These are phyloP conservation scores for Carex pumila DNA, from an alignment of 176 grass and related monocot genomes.

Conservation along the genomic window DNA sequence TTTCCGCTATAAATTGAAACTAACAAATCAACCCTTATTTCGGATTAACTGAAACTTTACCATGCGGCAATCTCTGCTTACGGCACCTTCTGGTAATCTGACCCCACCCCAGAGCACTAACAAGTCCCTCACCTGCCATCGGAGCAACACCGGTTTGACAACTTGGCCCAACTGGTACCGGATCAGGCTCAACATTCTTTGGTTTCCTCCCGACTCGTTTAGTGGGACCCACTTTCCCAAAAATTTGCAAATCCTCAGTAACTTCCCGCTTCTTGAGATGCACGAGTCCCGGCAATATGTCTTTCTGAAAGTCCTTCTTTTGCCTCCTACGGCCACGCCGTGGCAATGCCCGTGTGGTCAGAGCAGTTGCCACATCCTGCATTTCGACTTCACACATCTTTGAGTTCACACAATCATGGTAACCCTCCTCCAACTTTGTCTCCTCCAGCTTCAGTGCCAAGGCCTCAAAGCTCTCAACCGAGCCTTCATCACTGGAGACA, in stretches of 20 bases:
- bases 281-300: slow-evolving; percentile 38
- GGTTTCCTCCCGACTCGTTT: slow-evolving; percentile 30
- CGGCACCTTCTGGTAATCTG: slow-evolving; percentile 65
- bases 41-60: slow-evolving; percentile 31
- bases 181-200: slow-evolving; percentile 24
- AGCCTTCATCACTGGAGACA: slow-evolving; percentile 21
- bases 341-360: slow-evolving; percentile 24
- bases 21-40: slow-evolving; percentile 8
- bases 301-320: slow-evolving; percentile 48
- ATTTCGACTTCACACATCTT: slow-evolving; percentile 11
- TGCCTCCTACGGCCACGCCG: slow-evolving; percentile 36
- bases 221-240: slow-evolving; percentile 27
- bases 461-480: slow-evolving; percentile 44
- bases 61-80: slow-evolving; percentile 37
- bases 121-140: slow-evolving; percentile 19
- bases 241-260: slow-evolving; percentile 43
- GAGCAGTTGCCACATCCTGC: slow-evolving; percentile 16
- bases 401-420: background rate
- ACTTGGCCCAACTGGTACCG: background rate
- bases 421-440: slow-evolving; percentile 18
- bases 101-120: slow-evolving; percentile 46
- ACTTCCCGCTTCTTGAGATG: slow-evolving; percentile 47
- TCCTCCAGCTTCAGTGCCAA: slow-evolving; percentile 42
- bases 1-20: slow-evolving; percentile 3
- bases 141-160: slow-evolving; percentile 22